Percentiles rank a stretch among this genome's conserved stretches.
phyloP scores from a whole-genome alignment of 352 stramenopile species.

The Phytophthora citrophthora region DNA sequence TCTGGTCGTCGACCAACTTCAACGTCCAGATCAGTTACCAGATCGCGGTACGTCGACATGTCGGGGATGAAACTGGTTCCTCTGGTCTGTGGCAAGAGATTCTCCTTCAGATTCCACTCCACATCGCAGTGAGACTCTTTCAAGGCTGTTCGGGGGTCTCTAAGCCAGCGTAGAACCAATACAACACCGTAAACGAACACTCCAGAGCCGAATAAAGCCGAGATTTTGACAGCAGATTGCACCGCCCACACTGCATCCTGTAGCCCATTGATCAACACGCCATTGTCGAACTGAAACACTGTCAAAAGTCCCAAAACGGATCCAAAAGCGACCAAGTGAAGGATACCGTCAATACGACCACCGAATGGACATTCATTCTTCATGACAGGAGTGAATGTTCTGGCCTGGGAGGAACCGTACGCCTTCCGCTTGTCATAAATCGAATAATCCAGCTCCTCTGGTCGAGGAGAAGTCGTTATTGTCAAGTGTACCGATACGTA shows the following conservation, averaged over 20 bases:
- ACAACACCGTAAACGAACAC: conserved; percentile 3
- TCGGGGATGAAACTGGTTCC: not conserved
- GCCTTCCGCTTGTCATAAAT: not conserved
- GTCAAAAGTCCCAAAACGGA: conserved; percentile 13
- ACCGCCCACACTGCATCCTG: conserved; percentile 21
- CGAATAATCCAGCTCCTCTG: conserved; percentile 8
- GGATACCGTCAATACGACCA: not conserved
- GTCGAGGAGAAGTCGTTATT: conserved; percentile 31
- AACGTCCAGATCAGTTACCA: conserved; percentile 15
- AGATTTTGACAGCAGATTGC: conserved; percentile 10
- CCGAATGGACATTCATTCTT: conserved; percentile 15
- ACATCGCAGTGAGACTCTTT: not conserved
- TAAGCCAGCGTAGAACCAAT: conserved; percentile 1
- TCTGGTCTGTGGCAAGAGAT: conserved; percentile 1
- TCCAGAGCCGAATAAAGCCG: conserved; percentile 15
- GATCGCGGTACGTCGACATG: conserved; percentile 18
- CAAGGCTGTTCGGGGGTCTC: not conserved
- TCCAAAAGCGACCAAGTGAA: conserved; percentile 21
- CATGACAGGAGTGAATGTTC: not conserved
- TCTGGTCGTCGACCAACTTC: conserved; percentile 11
- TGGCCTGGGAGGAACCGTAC: conserved; percentile 3
- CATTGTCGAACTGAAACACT: conserved; percentile 19
- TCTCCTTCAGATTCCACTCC: conserved; percentile 10
- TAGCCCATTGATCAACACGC: conserved; percentile 12
- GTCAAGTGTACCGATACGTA: conserved; percentile 28